A percentile compares a stretch with the other conserved stretches of the same genome.
Evolutionary conservation across 2,329 filamentous ascomycete genomes (phyloP).

Genomic region (Sarocladiaceae sp.): DNA sequence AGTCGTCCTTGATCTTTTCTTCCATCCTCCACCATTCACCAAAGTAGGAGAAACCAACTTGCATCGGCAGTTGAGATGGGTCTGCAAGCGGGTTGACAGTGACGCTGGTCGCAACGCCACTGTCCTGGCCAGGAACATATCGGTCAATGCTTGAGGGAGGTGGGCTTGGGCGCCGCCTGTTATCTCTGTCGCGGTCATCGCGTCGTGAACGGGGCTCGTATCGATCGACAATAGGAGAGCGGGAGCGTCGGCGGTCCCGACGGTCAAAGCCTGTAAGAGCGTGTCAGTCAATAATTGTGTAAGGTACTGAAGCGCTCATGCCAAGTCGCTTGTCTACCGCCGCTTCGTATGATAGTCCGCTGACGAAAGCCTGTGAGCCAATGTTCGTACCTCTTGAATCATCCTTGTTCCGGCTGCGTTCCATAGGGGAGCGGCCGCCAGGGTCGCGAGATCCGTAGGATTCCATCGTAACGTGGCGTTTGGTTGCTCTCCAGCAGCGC

Average conservation of each 20-base stretch:
- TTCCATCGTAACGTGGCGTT: slow-evolving; percentile 41
- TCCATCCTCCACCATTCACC: slow-evolving; percentile 83
- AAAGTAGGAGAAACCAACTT: slow-evolving; percentile 81
- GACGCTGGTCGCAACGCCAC: slow-evolving; percentile 35
- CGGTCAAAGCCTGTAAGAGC: slow-evolving; percentile 48
- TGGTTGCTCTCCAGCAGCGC: too few relatives aligned
- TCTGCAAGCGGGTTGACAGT: slow-evolving; percentile 63
- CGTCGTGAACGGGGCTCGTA: slow-evolving; percentile 67
- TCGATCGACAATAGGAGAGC: slow-evolving; percentile 68
- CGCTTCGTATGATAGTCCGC: slow-evolving; percentile 11
- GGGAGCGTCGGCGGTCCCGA: slow-evolving; percentile 56
- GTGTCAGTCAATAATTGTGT: not conserved
- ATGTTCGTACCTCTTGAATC: slow-evolving; percentile 33
- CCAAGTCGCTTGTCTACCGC: too few relatives aligned
- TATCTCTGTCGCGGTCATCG: slow-evolving; percentile 60
- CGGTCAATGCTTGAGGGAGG: slow-evolving; percentile 72
- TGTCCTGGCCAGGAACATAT: slow-evolving; percentile 72
- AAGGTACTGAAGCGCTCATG: too few relatives aligned
- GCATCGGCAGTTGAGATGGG: slow-evolving; percentile 66
- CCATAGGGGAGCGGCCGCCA: slow-evolving; percentile 44
- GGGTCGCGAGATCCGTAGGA: slow-evolving; percentile 48
- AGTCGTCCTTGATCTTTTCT: slow-evolving; percentile 76
- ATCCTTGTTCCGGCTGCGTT: slow-evolving; percentile 45
- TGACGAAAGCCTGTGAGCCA: not conserved
- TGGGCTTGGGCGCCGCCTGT: slow-evolving; percentile 54